Evolutionary conservation across 768 basidiomycete species (phyloP).

Genomic region (Suillus fuscotomentosus): DNA sequence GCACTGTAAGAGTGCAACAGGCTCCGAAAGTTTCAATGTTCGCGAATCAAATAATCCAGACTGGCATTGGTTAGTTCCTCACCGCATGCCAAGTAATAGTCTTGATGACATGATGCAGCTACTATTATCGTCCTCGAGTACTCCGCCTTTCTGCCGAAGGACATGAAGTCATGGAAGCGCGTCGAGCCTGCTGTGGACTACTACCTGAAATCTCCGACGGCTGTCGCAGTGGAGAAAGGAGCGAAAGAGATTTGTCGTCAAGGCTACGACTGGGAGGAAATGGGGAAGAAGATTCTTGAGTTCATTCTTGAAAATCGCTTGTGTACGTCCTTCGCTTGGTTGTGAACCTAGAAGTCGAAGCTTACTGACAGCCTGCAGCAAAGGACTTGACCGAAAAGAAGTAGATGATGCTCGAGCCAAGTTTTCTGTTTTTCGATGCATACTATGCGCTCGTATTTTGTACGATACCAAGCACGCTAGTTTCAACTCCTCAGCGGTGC

Average conservation of each 20-base stretch:
- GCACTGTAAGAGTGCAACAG: neutral
- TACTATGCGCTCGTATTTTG: neutral
- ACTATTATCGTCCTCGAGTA: too few species aligned
- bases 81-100: too few species aligned
- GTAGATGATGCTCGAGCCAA: neutral
- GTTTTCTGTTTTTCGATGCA: neutral
- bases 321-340: neutral
- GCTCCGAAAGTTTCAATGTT: neutral
- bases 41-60: too few species aligned
- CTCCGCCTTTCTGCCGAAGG: too few species aligned
- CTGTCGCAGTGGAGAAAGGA: neutral
- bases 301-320: neutral
- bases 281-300: neutral
- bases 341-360: neutral
- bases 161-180: too few species aligned
- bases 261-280: neutral
- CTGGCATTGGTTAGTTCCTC: too few species aligned
- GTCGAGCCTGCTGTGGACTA: too few species aligned
- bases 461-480: neutral
- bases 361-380: neutral
- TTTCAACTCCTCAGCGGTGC: neutral
- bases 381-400: neutral
- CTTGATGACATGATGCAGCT: too few species aligned
- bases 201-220: too few species aligned
- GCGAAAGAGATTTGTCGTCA: neutral